Conservation (phyloP, 176 grass and related monocot species). For the Rhynchospora tenuis region DNA sequence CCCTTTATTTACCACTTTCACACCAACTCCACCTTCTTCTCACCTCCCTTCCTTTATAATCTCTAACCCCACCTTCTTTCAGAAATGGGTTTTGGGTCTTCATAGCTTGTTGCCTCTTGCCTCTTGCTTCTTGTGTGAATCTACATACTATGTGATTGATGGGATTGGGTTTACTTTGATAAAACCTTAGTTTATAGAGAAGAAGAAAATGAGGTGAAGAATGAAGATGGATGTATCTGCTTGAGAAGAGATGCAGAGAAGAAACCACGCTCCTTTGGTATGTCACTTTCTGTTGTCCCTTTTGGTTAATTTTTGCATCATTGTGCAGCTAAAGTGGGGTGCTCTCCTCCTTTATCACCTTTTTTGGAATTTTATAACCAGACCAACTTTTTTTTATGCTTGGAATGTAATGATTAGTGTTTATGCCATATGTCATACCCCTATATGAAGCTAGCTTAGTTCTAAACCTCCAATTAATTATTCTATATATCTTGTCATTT, state of each 20-base stretch:
- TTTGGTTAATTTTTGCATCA: not conserved
- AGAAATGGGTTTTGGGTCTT: not conserved
- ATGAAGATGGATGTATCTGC: not conserved
- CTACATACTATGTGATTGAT: not conserved
- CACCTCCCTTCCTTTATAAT: conserved; percentile 5
- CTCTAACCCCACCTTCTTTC: not conserved
- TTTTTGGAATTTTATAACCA: not conserved
- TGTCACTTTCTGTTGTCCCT: conserved; percentile 14
- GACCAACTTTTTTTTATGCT: not conserved
- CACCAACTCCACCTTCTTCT: conserved; percentile 7
- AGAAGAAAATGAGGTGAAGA: conserved; percentile 10
- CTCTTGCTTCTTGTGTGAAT: not conserved
- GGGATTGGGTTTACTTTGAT: not conserved
- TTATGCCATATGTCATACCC: not conserved
- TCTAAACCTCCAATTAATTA: not conserved
- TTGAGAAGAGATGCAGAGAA: conserved; percentile 37
- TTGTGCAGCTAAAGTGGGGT: not conserved
- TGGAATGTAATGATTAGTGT: conserved; percentile 6
- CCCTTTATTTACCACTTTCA: not conserved
- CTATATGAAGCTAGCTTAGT: not conserved
- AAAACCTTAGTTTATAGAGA: not conserved
- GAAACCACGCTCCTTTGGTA: conserved; percentile 56
- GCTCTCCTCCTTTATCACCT: not conserved
- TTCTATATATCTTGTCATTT: not conserved
- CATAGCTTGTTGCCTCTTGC: not conserved